Evolutionary conservation across 2,329 filamentous ascomycete genomes (phyloP).

Genomic region (Epichloe hybrida): DNA sequence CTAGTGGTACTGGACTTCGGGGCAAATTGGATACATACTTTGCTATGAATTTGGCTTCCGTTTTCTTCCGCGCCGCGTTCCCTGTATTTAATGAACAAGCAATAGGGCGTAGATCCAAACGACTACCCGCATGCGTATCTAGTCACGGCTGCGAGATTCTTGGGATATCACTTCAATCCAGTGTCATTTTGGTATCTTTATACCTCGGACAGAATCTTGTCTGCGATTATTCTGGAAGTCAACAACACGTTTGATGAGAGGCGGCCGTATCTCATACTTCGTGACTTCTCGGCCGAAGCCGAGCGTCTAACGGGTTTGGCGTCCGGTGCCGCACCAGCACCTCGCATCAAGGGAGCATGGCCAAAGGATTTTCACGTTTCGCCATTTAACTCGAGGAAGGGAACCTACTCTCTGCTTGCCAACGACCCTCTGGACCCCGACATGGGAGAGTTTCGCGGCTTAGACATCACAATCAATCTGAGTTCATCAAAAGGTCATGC

Average conservation of each 20-base stretch:
- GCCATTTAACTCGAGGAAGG: constrained; percentile 54
- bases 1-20: constrained; percentile 37
- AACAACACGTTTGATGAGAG: constrained; percentile 67
- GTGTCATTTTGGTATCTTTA: constrained; percentile 75
- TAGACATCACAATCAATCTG: constrained; percentile 49
- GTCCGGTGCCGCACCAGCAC: neutral
- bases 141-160: constrained; percentile 54
- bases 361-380: constrained; percentile 65
- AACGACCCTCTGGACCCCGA: constrained; percentile 29
- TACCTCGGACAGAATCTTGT: constrained; percentile 38
- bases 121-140: constrained; percentile 57
- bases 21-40: constrained; percentile 51
- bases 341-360: constrained; percentile 38
- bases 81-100: neutral
- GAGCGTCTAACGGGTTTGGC: constrained; percentile 4
- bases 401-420: constrained; percentile 37
- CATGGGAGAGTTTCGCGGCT: constrained; percentile 22
- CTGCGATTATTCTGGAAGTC: constrained; percentile 57
- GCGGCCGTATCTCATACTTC: constrained; percentile 24
- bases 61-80: constrained; percentile 7
- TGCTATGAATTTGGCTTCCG: constrained; percentile 7
- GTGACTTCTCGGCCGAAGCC: constrained; percentile 14
- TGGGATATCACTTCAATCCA: constrained; percentile 61
- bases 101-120: constrained; percentile 41
- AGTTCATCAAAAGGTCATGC: constrained; percentile 43